Percentiles rank a stretch among this genome's conserved stretches.
Evolutionary conservation across 169 alveolate species (phyloP).

Genomic region (Cryptosporidium andersoni): DNA sequence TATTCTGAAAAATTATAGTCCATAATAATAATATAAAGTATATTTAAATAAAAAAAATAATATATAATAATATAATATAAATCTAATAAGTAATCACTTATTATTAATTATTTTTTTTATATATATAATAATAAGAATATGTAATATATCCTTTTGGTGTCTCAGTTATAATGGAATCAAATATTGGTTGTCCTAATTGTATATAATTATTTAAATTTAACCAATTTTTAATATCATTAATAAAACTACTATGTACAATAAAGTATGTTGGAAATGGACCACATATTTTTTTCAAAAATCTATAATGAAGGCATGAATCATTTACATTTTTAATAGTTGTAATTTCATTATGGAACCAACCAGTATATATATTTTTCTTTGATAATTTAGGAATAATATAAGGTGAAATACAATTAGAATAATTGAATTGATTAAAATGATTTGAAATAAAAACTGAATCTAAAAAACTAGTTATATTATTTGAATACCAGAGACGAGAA

Average conservation of each 20-base stretch:
- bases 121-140: constrained; percentile 22
- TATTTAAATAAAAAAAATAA: background rate
- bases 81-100: background rate
- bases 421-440: background rate
- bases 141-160: constrained; percentile 17
- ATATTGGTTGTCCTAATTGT: background rate
- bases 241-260: background rate
- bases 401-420: background rate
- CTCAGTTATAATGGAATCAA: constrained; percentile 22
- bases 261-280: constrained; percentile 15
- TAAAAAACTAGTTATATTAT: background rate
- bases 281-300: constrained; percentile 5
- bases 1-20: no score
- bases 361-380: background rate
- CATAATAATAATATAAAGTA: background rate
- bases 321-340: background rate
- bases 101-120: background rate
- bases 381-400: background rate
- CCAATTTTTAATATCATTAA: constrained; percentile 7
- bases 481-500: constrained; percentile 7
- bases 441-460: constrained; percentile 8
- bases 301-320: constrained; percentile 9
- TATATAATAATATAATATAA: background rate
- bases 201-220: constrained; percentile 3
- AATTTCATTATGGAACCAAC: background rate